Evolutionary conservation across 2,329 filamentous ascomycete species (phyloP), one percentile per base, ranked within the genome.

Genomic region (Herpotrichia juniperi): DNA sequence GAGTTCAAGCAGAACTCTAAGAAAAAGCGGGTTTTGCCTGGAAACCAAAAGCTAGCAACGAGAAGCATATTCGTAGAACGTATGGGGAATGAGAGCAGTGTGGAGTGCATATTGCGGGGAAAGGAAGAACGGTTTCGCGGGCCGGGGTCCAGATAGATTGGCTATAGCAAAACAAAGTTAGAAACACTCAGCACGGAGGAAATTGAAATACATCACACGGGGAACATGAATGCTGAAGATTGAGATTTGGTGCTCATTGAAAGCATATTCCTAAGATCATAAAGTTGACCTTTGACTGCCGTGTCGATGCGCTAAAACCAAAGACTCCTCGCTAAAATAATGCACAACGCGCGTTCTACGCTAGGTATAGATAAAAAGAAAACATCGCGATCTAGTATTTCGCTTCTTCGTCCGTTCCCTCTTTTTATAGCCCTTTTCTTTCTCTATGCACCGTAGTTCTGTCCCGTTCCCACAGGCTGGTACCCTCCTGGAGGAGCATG

Each of bases 391-490:
- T 12, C 26, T 28, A 12, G 7, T 28, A 12, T 12, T 28, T 37
- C 34, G 17, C 14, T 9, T 21, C 14, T 46, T 24, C 24, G 7
- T 8, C 12, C 12, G 7, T n/a, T 9, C 12, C 30, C 32, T 43
- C 9, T 43, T 37, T 37, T 37, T 37, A 37, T 8, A 48, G 37
- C 14, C 8, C 19, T 32, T 26, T 26, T 14, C 6, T 5, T 14
- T 24, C 5, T 19, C 31, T 55, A 65, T 4, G 56, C 59, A 5
- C 60, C 49, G 34, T 55, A 58, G 30, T 59, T 53, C 21, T 62
- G 59, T 8, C 32, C 54, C 28, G 30, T 53, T 44, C 51, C 57
- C 11, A 67, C 57, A 12, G 62, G 53, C 56, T 59, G 58, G 37
- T 65, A 65, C 2, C 57, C 62, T 19, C 58, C 54, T 16, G 52